Evolutionary conservation across 345 rosid genomes (phyloP).

Genomic region (Syzygium jambos): DNA sequence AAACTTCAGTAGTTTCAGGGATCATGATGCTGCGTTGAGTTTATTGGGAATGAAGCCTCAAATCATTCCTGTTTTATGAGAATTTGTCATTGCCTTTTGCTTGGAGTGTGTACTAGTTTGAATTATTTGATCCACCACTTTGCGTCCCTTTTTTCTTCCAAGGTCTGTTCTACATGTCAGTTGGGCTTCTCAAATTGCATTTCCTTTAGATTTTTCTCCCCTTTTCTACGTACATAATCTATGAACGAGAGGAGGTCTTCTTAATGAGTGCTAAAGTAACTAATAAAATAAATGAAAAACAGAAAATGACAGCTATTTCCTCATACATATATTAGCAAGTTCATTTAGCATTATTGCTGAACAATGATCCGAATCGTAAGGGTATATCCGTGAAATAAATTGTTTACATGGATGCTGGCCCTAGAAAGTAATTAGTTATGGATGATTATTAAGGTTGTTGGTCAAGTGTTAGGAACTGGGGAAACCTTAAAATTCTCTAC

Average conservation of each 20-base stretch:
- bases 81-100: neutral
- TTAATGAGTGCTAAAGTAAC: neutral
- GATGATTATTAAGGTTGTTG: neutral
- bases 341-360: neutral
- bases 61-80: neutral
- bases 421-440: neutral
- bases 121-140: neutral
- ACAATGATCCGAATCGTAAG: neutral
- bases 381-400: neutral
- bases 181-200: neutral
- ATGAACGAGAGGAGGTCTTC: neutral
- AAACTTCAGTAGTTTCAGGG: neutral
- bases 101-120: neutral
- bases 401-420: neutral
- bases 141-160: neutral
- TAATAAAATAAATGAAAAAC: neutral
- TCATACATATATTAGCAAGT: neutral
- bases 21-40: neutral
- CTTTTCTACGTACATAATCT: neutral
- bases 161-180: neutral
- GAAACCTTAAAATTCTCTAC: neutral
- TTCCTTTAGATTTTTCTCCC: neutral
- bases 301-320: neutral
- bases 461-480: neutral
- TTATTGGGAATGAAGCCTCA: neutral